A percentile compares a stretch with the other conserved stretches of the same genome.
Evolutionary conservation across 78 protist genomes (phyloP).

Genomic region (Acrasis kona): DNA sequence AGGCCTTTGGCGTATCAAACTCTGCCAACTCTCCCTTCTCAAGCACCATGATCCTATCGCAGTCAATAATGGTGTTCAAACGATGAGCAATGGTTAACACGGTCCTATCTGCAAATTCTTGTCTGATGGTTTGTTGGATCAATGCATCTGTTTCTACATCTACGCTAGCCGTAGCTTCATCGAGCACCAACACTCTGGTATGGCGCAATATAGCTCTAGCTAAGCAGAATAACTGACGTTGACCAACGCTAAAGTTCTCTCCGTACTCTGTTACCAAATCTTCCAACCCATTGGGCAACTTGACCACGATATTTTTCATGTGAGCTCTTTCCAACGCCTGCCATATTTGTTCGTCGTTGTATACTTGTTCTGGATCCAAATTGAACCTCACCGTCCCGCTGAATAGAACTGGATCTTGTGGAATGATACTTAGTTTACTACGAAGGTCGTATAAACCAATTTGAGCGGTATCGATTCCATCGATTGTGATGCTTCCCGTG

Average conservation of each 20-base stretch:
- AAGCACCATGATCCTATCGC: constrained; percentile 48
- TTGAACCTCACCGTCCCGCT: constrained; percentile 24
- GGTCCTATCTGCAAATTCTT: constrained; percentile 54
- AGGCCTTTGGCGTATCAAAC: not conserved
- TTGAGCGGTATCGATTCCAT: constrained; percentile 22
- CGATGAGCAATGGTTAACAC: constrained; percentile 80
- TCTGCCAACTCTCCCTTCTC: constrained; percentile 14
- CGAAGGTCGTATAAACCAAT: constrained; percentile 14
- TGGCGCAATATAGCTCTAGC: constrained; percentile 68
- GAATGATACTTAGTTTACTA: constrained; percentile 24
- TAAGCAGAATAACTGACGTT: constrained; percentile 81
- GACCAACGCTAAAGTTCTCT: constrained; percentile 61
- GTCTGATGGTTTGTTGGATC: constrained; percentile 63
- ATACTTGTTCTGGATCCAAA: constrained; percentile 26
- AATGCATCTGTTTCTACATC: constrained; percentile 56
- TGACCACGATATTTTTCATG: not conserved
- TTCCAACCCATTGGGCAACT: not conserved
- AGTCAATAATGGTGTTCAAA: constrained; percentile 65
- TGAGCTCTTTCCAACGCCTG: not conserved
- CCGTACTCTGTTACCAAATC: constrained; percentile 25
- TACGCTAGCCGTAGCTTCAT: constrained; percentile 91
- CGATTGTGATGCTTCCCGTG: constrained; percentile 12
- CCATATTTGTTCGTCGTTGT: not conserved
- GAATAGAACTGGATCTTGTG: constrained; percentile 41
- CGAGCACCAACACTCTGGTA: constrained; percentile 37